These are phyloP conservation scores for Ophiostoma angusticollis DNA, from an alignment of 2,329 filamentous ascomycete genomes.

Conservation along the genomic window DNA sequence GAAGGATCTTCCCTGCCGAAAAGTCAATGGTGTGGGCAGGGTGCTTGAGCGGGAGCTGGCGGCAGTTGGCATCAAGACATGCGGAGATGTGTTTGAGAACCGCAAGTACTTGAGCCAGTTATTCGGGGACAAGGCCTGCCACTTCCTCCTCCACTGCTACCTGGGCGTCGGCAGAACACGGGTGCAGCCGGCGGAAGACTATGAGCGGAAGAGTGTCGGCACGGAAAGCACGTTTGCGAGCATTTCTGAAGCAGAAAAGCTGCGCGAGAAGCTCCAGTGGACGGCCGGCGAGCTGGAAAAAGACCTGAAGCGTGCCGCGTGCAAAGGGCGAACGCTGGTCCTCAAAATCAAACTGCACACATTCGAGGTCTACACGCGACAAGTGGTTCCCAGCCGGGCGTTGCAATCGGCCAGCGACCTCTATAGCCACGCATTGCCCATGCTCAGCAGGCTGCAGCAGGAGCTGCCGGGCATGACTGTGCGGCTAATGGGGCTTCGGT, in stretches of 20 bases:
- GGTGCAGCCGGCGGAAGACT: constrained; percentile 76
- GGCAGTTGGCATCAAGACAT: constrained; percentile 76
- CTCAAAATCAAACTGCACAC: constrained; percentile 91
- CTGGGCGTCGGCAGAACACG: constrained; percentile 76
- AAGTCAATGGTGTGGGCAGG: constrained; percentile 89
- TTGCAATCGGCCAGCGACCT: constrained; percentile 66
- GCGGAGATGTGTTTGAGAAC: constrained; percentile 72
- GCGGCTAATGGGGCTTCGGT: constrained; percentile 76
- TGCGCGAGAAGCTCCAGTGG: constrained; percentile 65
- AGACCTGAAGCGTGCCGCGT: constrained; percentile 65
- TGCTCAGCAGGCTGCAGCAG: constrained; percentile 71
- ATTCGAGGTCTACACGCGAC: constrained; percentile 80
- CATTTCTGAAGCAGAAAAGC: constrained; percentile 51
- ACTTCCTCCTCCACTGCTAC: constrained; percentile 74
- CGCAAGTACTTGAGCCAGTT: constrained; percentile 61
- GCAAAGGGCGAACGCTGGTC: constrained; percentile 81
- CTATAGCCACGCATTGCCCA: constrained; percentile 68
- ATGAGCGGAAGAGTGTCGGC: constrained; percentile 85
- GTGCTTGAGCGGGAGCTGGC: constrained; percentile 86
- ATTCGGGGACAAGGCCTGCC: constrained; percentile 83
- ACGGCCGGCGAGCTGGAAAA: constrained; percentile 79
- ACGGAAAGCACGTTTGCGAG: constrained; percentile 88
- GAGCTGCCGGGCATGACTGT: constrained; percentile 70
- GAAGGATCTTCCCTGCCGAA: constrained; percentile 67
- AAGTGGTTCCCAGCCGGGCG: constrained; percentile 61